Evolutionary conservation across 371 early-diverging fungal species (phyloP).

Genomic region (Mortierella sp.): DNA sequence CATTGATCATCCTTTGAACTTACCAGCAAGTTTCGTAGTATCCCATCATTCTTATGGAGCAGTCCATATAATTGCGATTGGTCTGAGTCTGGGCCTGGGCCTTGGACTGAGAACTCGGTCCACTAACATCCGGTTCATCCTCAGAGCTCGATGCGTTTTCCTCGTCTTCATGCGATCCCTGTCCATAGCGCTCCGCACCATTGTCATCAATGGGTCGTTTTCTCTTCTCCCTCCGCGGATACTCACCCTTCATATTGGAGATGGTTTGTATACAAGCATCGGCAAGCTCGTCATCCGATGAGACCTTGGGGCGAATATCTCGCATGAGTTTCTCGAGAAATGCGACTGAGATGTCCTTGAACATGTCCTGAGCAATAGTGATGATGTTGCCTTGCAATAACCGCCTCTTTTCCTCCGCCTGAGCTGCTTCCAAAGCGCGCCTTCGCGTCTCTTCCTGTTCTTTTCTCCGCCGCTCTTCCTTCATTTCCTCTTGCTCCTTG

Average conservation of each 20-base stretch:
- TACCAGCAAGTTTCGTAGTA: conserved; percentile 28
- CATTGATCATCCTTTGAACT: neutral
- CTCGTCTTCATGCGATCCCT: neutral
- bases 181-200: neutral
- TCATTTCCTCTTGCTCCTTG: neutral
- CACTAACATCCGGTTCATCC: conserved; percentile 1
- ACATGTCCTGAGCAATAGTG: conserved; percentile 31
- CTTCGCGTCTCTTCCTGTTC: no score
- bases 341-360: conserved; percentile 30
- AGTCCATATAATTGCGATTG: conserved; percentile 30
- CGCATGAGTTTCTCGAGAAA: conserved; percentile 25
- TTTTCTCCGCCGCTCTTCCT: conserved; percentile 16
- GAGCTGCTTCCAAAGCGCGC: no score
- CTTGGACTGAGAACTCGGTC: neutral
- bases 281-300: conserved; percentile 22
- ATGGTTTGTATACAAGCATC: conserved; percentile 40
- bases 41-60: neutral
- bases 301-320: conserved; percentile 11
- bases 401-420: no score
- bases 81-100: neutral
- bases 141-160: conserved; percentile 2
- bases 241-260: conserved; percentile 24
- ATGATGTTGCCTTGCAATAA: conserved; percentile 30
- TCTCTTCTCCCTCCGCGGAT: conserved; percentile 30
- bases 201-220: conserved; percentile 18